phyloP scores from a whole-genome alignment of 192 early-diverging fungal species.

The Rhizophlyctis rosea region DNA sequence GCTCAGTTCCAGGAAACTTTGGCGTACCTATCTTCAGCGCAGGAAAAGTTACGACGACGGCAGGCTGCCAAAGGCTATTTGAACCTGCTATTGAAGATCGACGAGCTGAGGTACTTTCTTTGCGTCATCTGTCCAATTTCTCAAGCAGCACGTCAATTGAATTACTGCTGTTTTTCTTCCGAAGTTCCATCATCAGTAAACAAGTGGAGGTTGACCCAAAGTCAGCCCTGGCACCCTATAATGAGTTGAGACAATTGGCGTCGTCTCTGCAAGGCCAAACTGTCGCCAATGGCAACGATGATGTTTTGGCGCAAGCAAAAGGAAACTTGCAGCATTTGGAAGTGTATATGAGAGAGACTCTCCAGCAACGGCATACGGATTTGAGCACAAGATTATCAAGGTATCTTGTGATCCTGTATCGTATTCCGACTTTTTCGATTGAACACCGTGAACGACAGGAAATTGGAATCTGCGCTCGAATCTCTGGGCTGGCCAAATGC shows the following conservation, averaged over 20 bases:
- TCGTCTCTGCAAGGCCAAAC: not conserved
- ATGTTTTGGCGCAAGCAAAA: not conserved
- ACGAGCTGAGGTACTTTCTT: constrained; percentile 18
- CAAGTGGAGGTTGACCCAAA: not conserved
- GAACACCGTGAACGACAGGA: constrained; percentile 1
- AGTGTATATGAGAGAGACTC: constrained; percentile 1
- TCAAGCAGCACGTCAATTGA: not conserved
- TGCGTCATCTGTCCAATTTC: too few species aligned
- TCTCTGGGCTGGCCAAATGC: constrained; percentile 26
- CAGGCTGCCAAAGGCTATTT: constrained; percentile 17
- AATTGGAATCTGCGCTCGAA: constrained; percentile 19
- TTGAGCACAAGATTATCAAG: constrained; percentile 11
- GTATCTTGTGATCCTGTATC: not conserved
- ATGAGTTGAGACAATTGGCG: constrained; percentile 12
- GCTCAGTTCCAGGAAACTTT: not conserved
- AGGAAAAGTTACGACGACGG: constrained; percentile 12
- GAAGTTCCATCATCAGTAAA: not conserved
- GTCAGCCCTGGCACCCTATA: constrained; percentile 15
- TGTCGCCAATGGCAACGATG: not conserved
- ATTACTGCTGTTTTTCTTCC: not conserved
- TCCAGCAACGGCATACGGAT: not conserved
- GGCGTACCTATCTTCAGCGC: not conserved
- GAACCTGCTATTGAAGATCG: constrained; percentile 7
- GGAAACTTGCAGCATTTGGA: constrained; percentile 4
- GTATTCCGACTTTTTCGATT: not conserved